Evolutionary conservation across 345 rosid species (phyloP).

Genomic region (Gossypium sturtianum): DNA sequence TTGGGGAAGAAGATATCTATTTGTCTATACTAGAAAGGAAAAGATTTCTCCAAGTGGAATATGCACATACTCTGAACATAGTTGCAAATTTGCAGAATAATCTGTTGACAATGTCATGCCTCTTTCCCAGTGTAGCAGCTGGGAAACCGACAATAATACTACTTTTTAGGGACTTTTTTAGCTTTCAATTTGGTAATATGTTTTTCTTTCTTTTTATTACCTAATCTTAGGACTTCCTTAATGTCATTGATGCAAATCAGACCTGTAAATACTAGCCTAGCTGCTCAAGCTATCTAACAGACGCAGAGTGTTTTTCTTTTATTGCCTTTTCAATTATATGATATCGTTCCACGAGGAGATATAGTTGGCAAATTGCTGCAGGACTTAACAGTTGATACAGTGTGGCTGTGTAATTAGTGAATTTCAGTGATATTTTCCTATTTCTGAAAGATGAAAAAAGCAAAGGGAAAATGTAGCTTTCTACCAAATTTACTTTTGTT

Average conservation of each 20-base stretch:
- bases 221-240: not conserved
- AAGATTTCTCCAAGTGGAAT: not conserved
- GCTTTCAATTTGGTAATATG: not conserved
- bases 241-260: not conserved
- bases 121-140: not conserved
- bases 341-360: not conserved
- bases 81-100: not conserved
- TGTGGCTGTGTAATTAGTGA: not conserved
- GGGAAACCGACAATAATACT: not conserved
- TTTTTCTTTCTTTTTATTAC: not conserved
- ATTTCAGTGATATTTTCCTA: not conserved
- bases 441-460: not conserved
- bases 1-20: not conserved
- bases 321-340: not conserved
- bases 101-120: not conserved
- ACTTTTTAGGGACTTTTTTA: not conserved
- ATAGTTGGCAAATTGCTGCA: not conserved
- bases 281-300: not conserved
- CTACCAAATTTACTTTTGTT: not conserved
- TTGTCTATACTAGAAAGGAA: not conserved
- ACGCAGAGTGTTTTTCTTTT: not conserved
- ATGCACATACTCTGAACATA: not conserved
- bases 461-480: not conserved
- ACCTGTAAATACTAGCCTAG: not conserved
- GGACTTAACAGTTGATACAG: not conserved